These are phyloP conservation scores for Kurtzmaniella quercitrusa DNA, from an alignment of 1,139 yeast species.

Conservation along the genomic window DNA sequence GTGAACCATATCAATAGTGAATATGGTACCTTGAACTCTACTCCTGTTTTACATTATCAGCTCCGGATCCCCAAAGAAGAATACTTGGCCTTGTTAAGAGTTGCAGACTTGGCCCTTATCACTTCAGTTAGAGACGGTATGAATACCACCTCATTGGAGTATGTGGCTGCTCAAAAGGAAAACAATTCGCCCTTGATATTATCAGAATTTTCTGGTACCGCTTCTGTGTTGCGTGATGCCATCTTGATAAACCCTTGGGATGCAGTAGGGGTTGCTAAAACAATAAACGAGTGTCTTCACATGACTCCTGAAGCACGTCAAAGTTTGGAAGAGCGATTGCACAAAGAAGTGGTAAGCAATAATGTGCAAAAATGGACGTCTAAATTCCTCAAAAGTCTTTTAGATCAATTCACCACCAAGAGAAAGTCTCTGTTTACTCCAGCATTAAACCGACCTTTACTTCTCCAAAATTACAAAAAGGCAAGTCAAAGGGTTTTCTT, in stretches of 20 bases:
- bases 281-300: constrained; percentile 64
- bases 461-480: constrained; percentile 54
- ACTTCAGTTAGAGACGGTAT: constrained; percentile 94
- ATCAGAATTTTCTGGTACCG: constrained; percentile 92
- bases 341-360: constrained; percentile 60
- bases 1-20: constrained; percentile 76
- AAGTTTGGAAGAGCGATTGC: constrained; percentile 48
- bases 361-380: constrained; percentile 83
- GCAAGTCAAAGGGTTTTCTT: constrained; percentile 73
- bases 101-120: constrained; percentile 84
- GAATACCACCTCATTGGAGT: constrained; percentile 93
- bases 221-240: constrained; percentile 74
- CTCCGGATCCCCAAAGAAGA: constrained; percentile 86
- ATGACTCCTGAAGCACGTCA: constrained; percentile 43
- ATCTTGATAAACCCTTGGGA: constrained; percentile 96
- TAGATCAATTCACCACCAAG: constrained; percentile 44
- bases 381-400: constrained; percentile 51
- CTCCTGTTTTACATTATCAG: constrained; percentile 89
- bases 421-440: constrained; percentile 67
- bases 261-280: constrained; percentile 83
- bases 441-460: constrained; percentile 68
- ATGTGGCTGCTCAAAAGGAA: constrained; percentile 79
- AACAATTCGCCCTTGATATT: constrained; percentile 72
- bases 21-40: constrained; percentile 72
- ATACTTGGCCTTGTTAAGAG: constrained; percentile 80